A percentile compares a stretch with the other conserved stretches of the same genome.
phyloP scores from a whole-genome alignment of 371 early-diverging fungal genomes.

The Haplosporangium sp. region DNA sequence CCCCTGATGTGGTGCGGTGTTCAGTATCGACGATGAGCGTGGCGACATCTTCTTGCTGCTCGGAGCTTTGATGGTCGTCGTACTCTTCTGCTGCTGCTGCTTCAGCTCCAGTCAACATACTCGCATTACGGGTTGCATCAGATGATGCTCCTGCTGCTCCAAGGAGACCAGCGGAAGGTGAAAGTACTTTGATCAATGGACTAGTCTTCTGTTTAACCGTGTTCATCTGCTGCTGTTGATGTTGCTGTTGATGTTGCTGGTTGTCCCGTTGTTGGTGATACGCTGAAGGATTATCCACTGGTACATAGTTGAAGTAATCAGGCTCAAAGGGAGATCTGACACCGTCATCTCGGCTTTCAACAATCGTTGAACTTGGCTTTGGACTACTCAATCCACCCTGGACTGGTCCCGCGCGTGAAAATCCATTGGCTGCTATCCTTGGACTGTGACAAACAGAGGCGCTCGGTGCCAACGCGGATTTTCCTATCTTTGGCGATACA shows the following conservation, averaged over 20 bases:
- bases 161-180: constrained; percentile 5
- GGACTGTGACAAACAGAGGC: constrained; percentile 13
- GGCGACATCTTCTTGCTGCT: neutral
- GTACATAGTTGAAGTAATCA: constrained; percentile 38
- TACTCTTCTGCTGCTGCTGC: neutral
- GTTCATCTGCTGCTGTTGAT: constrained; percentile 6
- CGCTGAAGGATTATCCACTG: neutral
- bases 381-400: constrained; percentile 9
- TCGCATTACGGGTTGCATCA: neutral
- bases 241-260: constrained; percentile 15
- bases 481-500: constrained; percentile 2
- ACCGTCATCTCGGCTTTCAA: neutral
- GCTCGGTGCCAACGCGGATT: constrained; percentile 16
- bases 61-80: neutral
- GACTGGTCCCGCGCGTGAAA: constrained; percentile 8
- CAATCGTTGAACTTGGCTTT: neutral
- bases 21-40: no score
- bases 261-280: constrained; percentile 23
- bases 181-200: constrained; percentile 11
- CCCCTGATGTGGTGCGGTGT: neutral
- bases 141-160: neutral
- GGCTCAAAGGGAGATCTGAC: neutral
- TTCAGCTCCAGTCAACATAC: neutral
- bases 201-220: constrained; percentile 21
- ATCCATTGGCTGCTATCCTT: constrained; percentile 3